phyloP scores from a whole-genome alignment of 2,329 filamentous ascomycete species.

The Stagonosporopsis cucurbitacearum region DNA sequence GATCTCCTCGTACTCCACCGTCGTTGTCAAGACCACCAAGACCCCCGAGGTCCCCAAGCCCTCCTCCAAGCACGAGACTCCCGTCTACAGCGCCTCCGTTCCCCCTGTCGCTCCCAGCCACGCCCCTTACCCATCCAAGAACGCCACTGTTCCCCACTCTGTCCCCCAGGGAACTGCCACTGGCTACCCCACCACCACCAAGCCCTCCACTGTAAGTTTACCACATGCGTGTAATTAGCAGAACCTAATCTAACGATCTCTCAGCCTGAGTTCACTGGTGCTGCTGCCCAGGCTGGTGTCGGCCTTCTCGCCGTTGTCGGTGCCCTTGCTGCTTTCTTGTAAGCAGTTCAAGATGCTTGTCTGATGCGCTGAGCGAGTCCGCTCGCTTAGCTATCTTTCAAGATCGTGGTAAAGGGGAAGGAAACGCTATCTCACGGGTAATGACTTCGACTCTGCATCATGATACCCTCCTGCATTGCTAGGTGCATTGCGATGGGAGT shows the following conservation, averaged over 20 bases:
- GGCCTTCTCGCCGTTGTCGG: constrained; percentile 61
- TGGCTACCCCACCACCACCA: constrained; percentile 40
- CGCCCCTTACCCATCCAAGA: constrained; percentile 29
- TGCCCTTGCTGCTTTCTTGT: constrained; percentile 53
- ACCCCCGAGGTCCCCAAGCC: constrained; percentile 29
- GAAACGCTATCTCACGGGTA: constrained; percentile 39
- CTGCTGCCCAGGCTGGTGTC: constrained; percentile 59
- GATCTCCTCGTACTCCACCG: constrained; percentile 1
- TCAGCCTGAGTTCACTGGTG: constrained; percentile 56
- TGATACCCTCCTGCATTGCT: constrained; percentile 40
- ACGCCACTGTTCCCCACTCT: constrained; percentile 30
- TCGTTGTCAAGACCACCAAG: constrained; percentile 28
- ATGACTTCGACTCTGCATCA: constrained; percentile 43
- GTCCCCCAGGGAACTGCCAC: constrained; percentile 31
- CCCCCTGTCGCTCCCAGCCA: constrained; percentile 25
- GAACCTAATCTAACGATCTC: constrained; percentile 16
- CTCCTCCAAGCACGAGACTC: constrained; percentile 13
- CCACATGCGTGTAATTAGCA: not conserved
- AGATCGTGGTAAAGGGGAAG: constrained; percentile 23
- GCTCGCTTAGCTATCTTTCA: constrained; percentile 9
- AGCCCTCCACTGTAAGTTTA: constrained; percentile 21
- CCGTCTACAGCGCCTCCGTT: constrained; percentile 17
- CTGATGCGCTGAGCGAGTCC: constrained; percentile 18
- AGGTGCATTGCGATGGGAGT: constrained; percentile 39
- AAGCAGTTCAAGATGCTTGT: constrained; percentile 31